Conservation (phyloP, 2,329 filamentous ascomycete species). For the Phialophora chinensis region DNA sequence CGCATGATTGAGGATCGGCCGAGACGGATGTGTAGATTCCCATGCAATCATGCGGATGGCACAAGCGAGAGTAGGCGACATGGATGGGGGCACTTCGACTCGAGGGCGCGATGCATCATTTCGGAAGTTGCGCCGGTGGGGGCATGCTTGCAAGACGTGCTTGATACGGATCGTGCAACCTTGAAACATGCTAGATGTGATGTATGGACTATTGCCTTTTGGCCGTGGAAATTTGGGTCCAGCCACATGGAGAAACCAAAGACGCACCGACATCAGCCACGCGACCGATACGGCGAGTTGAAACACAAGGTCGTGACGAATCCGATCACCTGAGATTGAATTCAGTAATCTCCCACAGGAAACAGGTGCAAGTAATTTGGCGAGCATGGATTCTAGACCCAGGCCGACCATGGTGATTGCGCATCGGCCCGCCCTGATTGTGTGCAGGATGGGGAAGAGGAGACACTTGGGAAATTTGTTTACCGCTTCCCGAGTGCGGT, state of each 20-base stretch:
- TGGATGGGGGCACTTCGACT: slow-evolving; percentile 6
- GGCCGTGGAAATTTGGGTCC: not conserved
- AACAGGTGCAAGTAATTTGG: slow-evolving; percentile 10
- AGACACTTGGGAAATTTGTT: slow-evolving; percentile 7
- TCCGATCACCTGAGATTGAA: slow-evolving; percentile 4
- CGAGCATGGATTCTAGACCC: not conserved
- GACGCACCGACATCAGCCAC: slow-evolving; percentile 8
- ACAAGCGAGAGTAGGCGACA: slow-evolving; percentile 29
- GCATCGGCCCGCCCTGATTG: slow-evolving; percentile 8
- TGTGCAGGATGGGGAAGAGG: slow-evolving; percentile 1
- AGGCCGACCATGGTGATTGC: slow-evolving; percentile 9
- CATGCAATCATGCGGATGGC: slow-evolving; percentile 17
- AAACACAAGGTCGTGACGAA: slow-evolving; percentile 24
- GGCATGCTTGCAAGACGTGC: slow-evolving; percentile 1
- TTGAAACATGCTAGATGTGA: slow-evolving; percentile 26
- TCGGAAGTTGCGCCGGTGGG: slow-evolving; percentile 32
- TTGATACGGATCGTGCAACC: not conserved
- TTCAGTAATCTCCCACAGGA: not conserved
- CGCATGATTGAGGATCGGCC: slow-evolving; percentile 14
- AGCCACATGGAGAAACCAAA: slow-evolving; percentile 16
- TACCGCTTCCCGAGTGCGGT: not conserved
- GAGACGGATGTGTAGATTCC: slow-evolving; percentile 4
- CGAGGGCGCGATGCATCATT: slow-evolving; percentile 17
- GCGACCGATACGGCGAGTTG: slow-evolving; percentile 19
- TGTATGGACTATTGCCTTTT: slow-evolving; percentile 28